Evolutionary conservation across 495 filamentous ascomycete genomes (phyloP).

Genomic region (Friedmanniomyces endolithicus): DNA sequence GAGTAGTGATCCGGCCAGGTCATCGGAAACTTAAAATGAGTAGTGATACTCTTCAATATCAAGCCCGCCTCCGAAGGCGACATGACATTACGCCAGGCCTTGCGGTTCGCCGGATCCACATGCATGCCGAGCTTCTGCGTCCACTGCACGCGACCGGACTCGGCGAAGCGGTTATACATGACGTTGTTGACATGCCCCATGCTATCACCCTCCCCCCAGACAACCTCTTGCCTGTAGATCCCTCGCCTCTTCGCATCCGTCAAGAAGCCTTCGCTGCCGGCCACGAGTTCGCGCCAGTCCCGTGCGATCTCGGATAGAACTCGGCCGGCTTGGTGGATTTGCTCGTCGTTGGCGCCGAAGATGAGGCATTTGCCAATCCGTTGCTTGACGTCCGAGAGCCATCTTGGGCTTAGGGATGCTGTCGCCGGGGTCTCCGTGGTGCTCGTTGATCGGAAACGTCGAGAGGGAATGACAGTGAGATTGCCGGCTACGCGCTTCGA

Average conservation of each 20-base stretch:
- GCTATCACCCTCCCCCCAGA: conserved; percentile 82
- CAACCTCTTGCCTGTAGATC: conserved; percentile 58
- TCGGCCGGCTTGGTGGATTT: conserved; percentile 47
- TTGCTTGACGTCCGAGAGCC: conserved; percentile 61
- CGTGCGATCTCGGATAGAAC: conserved; percentile 49
- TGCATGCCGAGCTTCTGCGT: conserved; percentile 58
- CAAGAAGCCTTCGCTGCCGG: conserved; percentile 71
- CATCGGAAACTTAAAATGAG: conserved; percentile 92
- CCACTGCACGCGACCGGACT: conserved; percentile 76
- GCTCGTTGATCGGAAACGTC: not conserved
- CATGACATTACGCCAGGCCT: conserved; percentile 60
- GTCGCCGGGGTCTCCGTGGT: conserved; percentile 11
- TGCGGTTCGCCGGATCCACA: conserved; percentile 51
- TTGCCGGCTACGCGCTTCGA: not conserved
- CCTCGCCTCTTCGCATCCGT: conserved; percentile 52
- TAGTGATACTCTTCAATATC: conserved; percentile 68
- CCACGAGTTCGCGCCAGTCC: conserved; percentile 70
- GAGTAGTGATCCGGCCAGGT: conserved; percentile 76
- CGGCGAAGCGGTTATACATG: conserved; percentile 71
- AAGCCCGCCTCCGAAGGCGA: conserved; percentile 54
- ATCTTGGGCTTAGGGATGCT: conserved; percentile 38
- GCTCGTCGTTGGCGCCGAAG: conserved; percentile 55
- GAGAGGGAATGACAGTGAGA: not conserved
- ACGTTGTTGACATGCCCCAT: conserved; percentile 76
- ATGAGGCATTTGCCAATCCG: conserved; percentile 74